phyloP scores from a whole-genome alignment of 352 stramenopile genomes.

The Pythium dissotocum region DNA sequence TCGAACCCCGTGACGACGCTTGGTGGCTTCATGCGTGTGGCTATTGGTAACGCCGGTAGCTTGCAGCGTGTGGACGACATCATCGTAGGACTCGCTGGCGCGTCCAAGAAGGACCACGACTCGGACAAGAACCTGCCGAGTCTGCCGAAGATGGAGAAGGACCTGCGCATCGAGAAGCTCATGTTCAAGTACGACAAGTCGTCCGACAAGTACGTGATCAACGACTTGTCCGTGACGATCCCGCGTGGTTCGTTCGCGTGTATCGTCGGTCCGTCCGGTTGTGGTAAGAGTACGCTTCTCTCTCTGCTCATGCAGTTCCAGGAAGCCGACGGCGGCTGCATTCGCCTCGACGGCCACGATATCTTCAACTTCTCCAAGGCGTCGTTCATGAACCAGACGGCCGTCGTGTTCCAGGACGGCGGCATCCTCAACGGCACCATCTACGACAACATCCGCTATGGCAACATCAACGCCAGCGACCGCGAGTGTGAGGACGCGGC shows the following conservation, averaged over 20 bases:
- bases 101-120: constrained; percentile 21
- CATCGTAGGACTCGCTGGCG: constrained; percentile 55
- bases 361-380: constrained; percentile 88
- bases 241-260: constrained; percentile 84
- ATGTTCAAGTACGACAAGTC: constrained; percentile 88
- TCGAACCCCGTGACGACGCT: constrained; percentile 83
- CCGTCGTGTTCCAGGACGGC: constrained; percentile 86
- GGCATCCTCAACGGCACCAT: constrained; percentile 88
- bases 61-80: constrained; percentile 88
- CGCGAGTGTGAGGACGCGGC: constrained; percentile 82
- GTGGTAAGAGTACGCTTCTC: constrained; percentile 87
- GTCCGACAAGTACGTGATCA: constrained; percentile 81
- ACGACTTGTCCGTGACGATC: constrained; percentile 70
- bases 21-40: constrained; percentile 88
- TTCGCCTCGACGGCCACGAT: constrained; percentile 78
- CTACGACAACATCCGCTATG: constrained; percentile 88
- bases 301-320: constrained; percentile 89
- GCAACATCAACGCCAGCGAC: constrained; percentile 67
- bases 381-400: constrained; percentile 87
- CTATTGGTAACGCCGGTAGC: constrained; percentile 87
- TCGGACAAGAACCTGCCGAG: constrained; percentile 67
- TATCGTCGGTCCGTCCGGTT: constrained; percentile 82
- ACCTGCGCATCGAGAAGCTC: constrained; percentile 79
- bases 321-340: constrained; percentile 76
- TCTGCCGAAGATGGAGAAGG: constrained; percentile 81